A percentile compares a stretch with the other conserved stretches of the same genome.
These are phyloP conservation scores for Xylaria telfairii DNA, from an alignment of 495 filamentous ascomycete genomes.

Conservation along the genomic window DNA sequence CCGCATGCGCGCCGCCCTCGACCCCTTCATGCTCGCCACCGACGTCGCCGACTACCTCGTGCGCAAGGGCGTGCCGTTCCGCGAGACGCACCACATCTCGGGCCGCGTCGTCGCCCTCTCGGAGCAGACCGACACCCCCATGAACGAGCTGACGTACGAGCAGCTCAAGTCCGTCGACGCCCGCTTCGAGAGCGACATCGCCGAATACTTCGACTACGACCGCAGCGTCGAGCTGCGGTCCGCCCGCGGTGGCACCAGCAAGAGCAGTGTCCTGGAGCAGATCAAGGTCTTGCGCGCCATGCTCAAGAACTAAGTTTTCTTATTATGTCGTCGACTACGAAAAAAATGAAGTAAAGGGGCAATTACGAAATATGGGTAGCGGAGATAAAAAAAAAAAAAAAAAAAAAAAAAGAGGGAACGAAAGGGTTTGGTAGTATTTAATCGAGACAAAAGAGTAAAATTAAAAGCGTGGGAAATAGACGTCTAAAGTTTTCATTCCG, in stretches of 20 bases:
- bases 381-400: too few relatives aligned
- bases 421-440: neutral
- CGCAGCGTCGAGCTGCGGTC: conserved; percentile 72
- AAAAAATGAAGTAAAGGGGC: neutral
- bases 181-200: conserved; percentile 70
- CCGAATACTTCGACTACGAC: conserved; percentile 71
- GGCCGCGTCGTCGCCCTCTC: conserved; percentile 74
- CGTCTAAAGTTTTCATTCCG: neutral
- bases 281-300: conserved; percentile 69
- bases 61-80: conserved; percentile 82
- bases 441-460: neutral
- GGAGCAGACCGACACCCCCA: conserved; percentile 71
- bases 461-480: neutral
- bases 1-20: conserved; percentile 80
- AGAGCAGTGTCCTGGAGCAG: conserved; percentile 76
- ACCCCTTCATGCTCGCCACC: conserved; percentile 71
- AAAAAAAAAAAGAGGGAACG: neutral
- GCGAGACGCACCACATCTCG: conserved; percentile 90
- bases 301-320: conserved; percentile 35
- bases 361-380: neutral
- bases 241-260: conserved; percentile 72
- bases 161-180: conserved; percentile 68
- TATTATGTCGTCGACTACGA: too few relatives aligned
- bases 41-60: conserved; percentile 93
- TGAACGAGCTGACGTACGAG: conserved; percentile 74